Evolutionary conservation across 2,329 filamentous ascomycete species (phyloP), one percentile per base, ranked within the genome.

Genomic region (Aspergillus sp.): DNA sequence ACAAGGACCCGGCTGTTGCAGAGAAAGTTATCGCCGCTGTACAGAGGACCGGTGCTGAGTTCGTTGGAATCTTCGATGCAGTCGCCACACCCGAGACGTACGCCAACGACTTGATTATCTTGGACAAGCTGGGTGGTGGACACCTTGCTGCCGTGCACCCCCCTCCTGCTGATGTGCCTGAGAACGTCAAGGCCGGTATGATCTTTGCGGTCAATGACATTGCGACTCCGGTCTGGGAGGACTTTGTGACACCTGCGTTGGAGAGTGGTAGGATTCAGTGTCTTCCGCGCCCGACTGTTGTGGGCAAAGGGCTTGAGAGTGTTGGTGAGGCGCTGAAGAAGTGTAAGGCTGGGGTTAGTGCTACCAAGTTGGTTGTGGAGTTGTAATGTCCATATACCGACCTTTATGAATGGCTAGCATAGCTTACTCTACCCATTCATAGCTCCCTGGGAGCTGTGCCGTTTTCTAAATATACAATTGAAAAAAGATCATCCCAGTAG

Each of bases 291-390:
- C 67, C 75, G 5, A 47, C 73, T 37, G 66, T 79, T 2, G 64
- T 78, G 19, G 74, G 74, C 1, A 71, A 73, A 58, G 76, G 76
- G 12, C 54, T 79, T 30, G 68, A 72, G 40, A 66, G 61, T 15
- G 66, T 78, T 24, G 71, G 77, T 46, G 66, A 67, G 9, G 76
- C 68, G 8, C 56, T 77, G 11, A 70, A 75, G 55, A 71, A 64
- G 60, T 67, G 69, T 54, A 74, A 70, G 62, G 66, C 65, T 46
- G 76, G 76, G 22, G 75, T 79, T 9, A 73, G 68, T 58, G 76
- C 73, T 9, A 66, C 64, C 58, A 79, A 78, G 63, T 61, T 79
- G 11, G 74, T 76, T 3, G 57, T 61, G 34, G 40, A 51, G 9
- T 40, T 61, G 47, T 61, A 54, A 19, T 52, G 5, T 24, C 24